A percentile compares a stretch with the other conserved stretches of the same genome.
Evolutionary conservation across 2,329 filamentous ascomycete genomes (phyloP).

Genomic region (Claviceps maximensis): DNA sequence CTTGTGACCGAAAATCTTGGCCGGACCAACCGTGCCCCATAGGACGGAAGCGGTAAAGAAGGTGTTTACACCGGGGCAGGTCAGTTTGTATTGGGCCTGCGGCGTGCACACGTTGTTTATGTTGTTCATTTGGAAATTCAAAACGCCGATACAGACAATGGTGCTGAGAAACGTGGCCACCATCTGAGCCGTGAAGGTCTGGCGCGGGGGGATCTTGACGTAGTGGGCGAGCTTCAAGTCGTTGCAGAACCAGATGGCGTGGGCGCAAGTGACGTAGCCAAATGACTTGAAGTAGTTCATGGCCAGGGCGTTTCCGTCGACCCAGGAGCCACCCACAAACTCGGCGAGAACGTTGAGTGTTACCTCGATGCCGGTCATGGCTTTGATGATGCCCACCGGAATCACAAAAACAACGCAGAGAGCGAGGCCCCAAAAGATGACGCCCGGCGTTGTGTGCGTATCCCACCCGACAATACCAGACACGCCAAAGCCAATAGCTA

Average conservation of each 20-base stretch:
- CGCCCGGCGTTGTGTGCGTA: conserved; percentile 36
- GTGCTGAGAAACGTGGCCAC: conserved; percentile 41
- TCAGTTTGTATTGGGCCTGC: conserved; percentile 33
- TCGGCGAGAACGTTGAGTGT: conserved; percentile 40
- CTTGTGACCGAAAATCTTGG: conserved; percentile 34
- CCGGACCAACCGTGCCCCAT: conserved; percentile 40
- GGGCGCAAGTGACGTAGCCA: conserved; percentile 35
- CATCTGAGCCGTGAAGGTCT: conserved; percentile 47
- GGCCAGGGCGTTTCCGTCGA: conserved; percentile 35
- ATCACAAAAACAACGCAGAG: conserved; percentile 38
- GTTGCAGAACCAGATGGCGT: conserved; percentile 37
- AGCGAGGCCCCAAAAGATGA: conserved; percentile 36
- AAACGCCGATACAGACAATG: conserved; percentile 34
- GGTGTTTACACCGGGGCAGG: conserved; percentile 38
- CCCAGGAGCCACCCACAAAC: conserved; percentile 37
- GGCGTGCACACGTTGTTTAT: conserved; percentile 36
- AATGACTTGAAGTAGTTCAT: conserved; percentile 45
- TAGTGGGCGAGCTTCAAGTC: conserved; percentile 39
- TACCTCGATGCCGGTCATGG: conserved; percentile 39
- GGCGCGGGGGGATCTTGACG: conserved; percentile 47
- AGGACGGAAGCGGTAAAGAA: conserved; percentile 44
- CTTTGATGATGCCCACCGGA: conserved; percentile 38
- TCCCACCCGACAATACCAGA: conserved; percentile 34
- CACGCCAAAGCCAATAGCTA: conserved; percentile 32
- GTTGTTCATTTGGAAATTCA: conserved; percentile 35